Conservation (phyloP, 805 yeast species). For the Candida corydali region DNA sequence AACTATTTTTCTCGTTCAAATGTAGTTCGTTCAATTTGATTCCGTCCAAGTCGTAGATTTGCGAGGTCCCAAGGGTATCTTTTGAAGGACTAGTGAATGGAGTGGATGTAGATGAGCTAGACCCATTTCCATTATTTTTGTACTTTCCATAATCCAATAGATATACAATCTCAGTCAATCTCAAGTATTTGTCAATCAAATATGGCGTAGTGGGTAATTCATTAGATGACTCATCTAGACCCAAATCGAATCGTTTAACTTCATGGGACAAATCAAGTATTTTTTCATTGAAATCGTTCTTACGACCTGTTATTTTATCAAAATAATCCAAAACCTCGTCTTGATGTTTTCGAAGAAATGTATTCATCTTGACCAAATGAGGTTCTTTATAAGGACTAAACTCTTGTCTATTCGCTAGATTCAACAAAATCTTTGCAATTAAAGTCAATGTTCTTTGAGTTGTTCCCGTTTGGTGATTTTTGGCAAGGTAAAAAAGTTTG, state of each 20-base stretch:
- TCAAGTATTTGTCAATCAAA: constrained; percentile 59
- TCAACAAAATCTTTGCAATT: constrained; percentile 73
- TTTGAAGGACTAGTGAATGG: constrained; percentile 2
- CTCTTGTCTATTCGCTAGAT: constrained; percentile 68
- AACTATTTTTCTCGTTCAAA: constrained; percentile 24
- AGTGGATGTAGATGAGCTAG: neutral
- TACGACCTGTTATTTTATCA: constrained; percentile 66
- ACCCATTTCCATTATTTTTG: neutral
- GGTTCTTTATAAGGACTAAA: constrained; percentile 84
- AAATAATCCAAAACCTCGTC: constrained; percentile 63
- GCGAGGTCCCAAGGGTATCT: neutral
- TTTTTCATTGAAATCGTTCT: constrained; percentile 60
- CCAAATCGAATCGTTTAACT: constrained; percentile 53
- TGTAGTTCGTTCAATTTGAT: constrained; percentile 2
- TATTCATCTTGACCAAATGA: constrained; percentile 66
- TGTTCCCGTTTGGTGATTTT: constrained; percentile 64
- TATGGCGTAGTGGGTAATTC: constrained; percentile 69
- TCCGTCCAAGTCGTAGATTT: constrained; percentile 1
- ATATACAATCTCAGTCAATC: constrained; percentile 55
- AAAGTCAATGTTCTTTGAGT: constrained; percentile 77
- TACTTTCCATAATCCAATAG: constrained; percentile 29
- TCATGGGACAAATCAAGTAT: constrained; percentile 52
- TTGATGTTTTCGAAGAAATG: constrained; percentile 56
- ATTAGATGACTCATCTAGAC: constrained; percentile 44
- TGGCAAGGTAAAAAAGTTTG: constrained; percentile 69